Base-by-base conservation (phyloP, 495 filamentous ascomycete genomes). In the Aspergillus campestris region DNA sequence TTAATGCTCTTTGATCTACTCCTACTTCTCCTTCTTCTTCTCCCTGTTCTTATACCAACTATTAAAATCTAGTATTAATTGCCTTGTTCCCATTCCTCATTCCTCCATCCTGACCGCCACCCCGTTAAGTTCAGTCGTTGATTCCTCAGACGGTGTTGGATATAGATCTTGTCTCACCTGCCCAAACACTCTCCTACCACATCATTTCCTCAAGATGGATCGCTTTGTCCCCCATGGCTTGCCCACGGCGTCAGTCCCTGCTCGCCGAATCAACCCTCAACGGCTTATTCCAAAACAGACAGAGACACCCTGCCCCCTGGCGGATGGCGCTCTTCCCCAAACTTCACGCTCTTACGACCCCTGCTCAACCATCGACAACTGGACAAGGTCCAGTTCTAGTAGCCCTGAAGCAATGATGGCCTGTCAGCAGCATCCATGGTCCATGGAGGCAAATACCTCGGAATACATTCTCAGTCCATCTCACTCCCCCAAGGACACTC, bases 341-440 rank as follows among this genome's bases (percentile, higher is more conserved):
- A 31, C 44, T 45, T 45, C 51, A 36, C 55, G 38, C 13, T 42
- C 48, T 44, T 40, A 49, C 45, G 14, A 57, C 46, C 53, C 52
- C 38, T 52, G 49, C 24, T 42, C 50, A 24, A 28, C 43, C 12
- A 30, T 44, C 33, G 48, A 50, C 8, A 51, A 52, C 40, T 64
- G 61, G 62, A 15, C 55, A 41, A 54, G 47, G 37, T 62, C 49
- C 40, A 50, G 46, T 50, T 63, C 58, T 30, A 50, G 40, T 54
- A 55, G 41, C 29, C 51, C 51, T 9, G 49, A 48, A 47, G 37
- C 41, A 30, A 52, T 56, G 49, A 42, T 55, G 32, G 18, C 57
- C 27, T 47, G 38, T 46, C 59, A 59, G 11, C 59, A 59, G 11
- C 44, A 55, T 27, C 39, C 48, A 44, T 42, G 47, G 47, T 8